These are phyloP conservation scores for Teratosphaeria epicoccoides DNA, from an alignment of 2,329 filamentous ascomycete genomes.

Conservation along the genomic window DNA sequence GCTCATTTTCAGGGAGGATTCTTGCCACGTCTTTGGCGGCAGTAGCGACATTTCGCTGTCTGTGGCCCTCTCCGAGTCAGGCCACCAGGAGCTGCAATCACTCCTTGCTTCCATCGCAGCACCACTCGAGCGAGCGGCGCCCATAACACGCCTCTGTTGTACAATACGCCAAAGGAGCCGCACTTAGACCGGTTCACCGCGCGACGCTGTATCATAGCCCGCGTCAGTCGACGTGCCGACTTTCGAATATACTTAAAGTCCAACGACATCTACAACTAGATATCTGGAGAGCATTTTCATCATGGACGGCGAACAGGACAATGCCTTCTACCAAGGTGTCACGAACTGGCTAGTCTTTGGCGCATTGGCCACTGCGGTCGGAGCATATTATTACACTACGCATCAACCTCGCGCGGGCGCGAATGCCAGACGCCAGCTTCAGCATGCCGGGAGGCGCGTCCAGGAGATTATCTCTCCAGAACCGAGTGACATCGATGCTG, in stretches of 20 bases:
- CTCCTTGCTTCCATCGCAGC: neutral
- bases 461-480: constrained; percentile 1
- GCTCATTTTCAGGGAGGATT: neutral
- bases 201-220: neutral
- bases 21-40: neutral
- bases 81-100: neutral
- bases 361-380: neutral
- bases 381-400: constrained; percentile 7
- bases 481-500: constrained; percentile 4
- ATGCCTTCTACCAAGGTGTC: neutral
- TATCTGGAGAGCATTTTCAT: neutral
- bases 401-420: constrained; percentile 2
- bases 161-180: constrained; percentile 2
- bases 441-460: constrained; percentile 1
- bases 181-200: too few relatives aligned
- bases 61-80: neutral
- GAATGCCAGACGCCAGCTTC: neutral
- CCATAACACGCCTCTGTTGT: constrained; percentile 4
- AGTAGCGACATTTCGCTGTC: neutral
- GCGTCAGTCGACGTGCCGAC: neutral
- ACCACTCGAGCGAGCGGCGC: neutral
- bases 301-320: neutral
- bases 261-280: neutral
- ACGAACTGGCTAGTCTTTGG: constrained; percentile 3
- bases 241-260: neutral